Evolutionary conservation across 1,139 yeast species (phyloP), one percentile per base, ranked within the genome.

Genomic region (Protomyces lactucae-debilis): DNA sequence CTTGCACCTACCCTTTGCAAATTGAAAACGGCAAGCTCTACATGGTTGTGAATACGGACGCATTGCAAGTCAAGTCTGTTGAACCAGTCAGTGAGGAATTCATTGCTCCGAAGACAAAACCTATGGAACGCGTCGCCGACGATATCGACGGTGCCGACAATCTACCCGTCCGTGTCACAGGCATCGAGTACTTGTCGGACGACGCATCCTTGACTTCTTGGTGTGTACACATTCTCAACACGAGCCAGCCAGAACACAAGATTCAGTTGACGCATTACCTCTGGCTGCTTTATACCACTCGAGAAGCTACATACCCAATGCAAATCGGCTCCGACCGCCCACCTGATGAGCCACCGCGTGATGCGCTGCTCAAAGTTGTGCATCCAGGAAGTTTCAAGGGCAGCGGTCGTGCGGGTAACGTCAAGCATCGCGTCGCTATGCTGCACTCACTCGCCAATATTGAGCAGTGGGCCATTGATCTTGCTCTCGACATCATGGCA

Each of bases 381-480:
- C 39, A 52, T 46, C 61, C 61, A 16, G 23, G 21, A 3, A 52
- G 52, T 21, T 48, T 57, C 55, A 53, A 53, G 25, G 39, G 52
- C 37, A n/a, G 39, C 14, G 61, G 61, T 16, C 48, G 55, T 8
- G 61, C 61, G 25, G 61, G 61, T 8, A 57, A 36, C 3, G 51
- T 51, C 51, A 57, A 57, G 53, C 52, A 53, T 18, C 55, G 61
- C n/a, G 52, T 57, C 32, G 61, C 61, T n/a, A 57, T 57, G 25
- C 55, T 57, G 9, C 61, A 57, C 35, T 57, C 61, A 1, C 39
- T 57, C 1, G 61, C 61, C n/a, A 57, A 57, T 21, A 57, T 57
- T 14, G 61, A 57, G 28, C 61, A 57, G 40, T 57, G 61, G 61
- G 61, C 61, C 25, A 57, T 57, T 48, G 61, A 57, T 18, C 51